Evolutionary conservation across 1,139 yeast genomes (phyloP).

Genomic region (Hemisphaericaspora lyxosophila): DNA sequence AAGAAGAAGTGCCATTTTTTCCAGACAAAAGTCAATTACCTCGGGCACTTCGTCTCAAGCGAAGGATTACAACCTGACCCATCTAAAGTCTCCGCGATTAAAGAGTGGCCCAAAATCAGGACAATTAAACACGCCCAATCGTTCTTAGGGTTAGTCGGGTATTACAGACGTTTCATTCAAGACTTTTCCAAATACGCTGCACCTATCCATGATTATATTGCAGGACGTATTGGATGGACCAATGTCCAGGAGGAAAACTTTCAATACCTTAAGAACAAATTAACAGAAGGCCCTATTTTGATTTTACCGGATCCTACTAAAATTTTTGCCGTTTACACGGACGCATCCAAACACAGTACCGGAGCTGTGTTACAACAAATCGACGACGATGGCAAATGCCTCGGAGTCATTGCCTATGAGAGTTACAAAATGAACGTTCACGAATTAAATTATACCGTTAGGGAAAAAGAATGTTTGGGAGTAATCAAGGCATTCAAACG

Average conservation of each 20-base stretch:
- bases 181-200: not conserved
- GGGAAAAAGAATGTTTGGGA: slow-evolving; percentile 4
- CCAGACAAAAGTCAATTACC: slow-evolving; percentile 1
- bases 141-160: slow-evolving; percentile 4
- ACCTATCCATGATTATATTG: not conserved
- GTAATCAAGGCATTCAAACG: slow-evolving; percentile 1
- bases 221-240: not conserved
- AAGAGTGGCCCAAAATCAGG: not conserved
- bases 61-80: not conserved
- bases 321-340: slow-evolving; percentile 1
- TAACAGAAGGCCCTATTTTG: not conserved
- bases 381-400: not conserved
- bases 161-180: slow-evolving; percentile 2
- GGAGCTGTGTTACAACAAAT: slow-evolving; percentile 4
- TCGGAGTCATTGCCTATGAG: slow-evolving; percentile 4
- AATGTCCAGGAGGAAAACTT: not conserved
- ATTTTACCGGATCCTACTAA: not conserved
- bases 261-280: not conserved
- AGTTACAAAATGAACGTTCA: not conserved
- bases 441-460: slow-evolving; percentile 3
- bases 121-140: slow-evolving; percentile 1
- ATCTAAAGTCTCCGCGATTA: not conserved
- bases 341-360: slow-evolving; percentile 3
- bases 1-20: slow-evolving; percentile 4
- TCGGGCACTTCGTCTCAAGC: slow-evolving; percentile 3